phyloP scores from a whole-genome alignment of 805 yeast genomes.

The Lipomyces mesembrius region DNA sequence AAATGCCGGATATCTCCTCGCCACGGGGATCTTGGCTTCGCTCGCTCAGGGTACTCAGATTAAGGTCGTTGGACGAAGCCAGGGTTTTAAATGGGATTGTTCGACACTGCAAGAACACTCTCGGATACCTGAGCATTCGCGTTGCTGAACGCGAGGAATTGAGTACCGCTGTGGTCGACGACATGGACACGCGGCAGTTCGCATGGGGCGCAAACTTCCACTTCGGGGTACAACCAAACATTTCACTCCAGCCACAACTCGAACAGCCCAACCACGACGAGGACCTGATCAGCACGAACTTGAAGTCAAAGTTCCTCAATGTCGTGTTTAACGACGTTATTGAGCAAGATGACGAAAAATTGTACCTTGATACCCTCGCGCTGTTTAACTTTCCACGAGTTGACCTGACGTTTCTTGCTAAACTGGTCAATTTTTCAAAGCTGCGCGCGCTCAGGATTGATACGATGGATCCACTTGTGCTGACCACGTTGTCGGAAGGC shows the following conservation, averaged over 20 bases:
- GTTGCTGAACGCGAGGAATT: slow-evolving; percentile 28
- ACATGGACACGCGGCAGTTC: slow-evolving; percentile 7
- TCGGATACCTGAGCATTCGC: slow-evolving; percentile 20
- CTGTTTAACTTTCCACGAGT: slow-evolving; percentile 30
- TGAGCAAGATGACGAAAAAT: slow-evolving; percentile 1
- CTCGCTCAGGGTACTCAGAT: slow-evolving; percentile 21
- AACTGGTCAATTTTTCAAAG: slow-evolving; percentile 9
- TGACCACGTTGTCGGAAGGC: slow-evolving; percentile 15
- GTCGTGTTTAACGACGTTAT: slow-evolving; percentile 10
- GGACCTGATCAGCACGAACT: slow-evolving; percentile 18
- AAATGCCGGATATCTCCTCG: neutral
- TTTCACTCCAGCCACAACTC: neutral
- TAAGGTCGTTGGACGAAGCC: slow-evolving; percentile 30
- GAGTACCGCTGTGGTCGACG: slow-evolving; percentile 14
- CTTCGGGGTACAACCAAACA: neutral
- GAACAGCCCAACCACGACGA: neutral
- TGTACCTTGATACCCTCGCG: slow-evolving; percentile 24
- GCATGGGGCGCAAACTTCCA: neutral
- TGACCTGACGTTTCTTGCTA: slow-evolving; percentile 17
- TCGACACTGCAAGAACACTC: slow-evolving; percentile 10
- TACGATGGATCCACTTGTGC: slow-evolving; percentile 26
- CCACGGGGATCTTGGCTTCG: neutral
- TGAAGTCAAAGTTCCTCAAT: slow-evolving; percentile 19
- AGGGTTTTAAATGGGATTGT: slow-evolving; percentile 22
- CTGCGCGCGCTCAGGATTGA: slow-evolving; percentile 23